Base-by-base conservation (phyloP, 1,139 yeast species). In the Nadsonia starkeyi-henricii region DNA sequence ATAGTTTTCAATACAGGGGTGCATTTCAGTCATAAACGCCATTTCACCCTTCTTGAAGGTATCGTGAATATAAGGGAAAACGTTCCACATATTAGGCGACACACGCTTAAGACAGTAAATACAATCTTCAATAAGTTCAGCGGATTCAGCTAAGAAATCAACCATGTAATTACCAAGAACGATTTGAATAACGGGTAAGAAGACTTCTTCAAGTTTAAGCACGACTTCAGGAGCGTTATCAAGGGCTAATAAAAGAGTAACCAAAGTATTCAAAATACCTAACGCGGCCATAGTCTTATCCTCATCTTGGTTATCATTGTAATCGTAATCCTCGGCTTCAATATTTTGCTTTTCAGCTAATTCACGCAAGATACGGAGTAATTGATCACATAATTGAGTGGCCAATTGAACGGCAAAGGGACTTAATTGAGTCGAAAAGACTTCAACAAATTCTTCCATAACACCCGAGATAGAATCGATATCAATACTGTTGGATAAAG, bases 371-470 rank as follows among this genome's bases (percentile, higher is more conserved):
- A 88, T 65, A 58, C 85, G 75, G 73, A 86, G 65, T 58, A 88
- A 81, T 62, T 89, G 96, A 52, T 81, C 83, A 26, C 82, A 79
- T 57, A 91, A 69, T 58, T 83, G 88, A 41, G 73, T 74, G 75
- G 89, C 86, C 58, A 91, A 72, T 55, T 86, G 93, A 44, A 84
- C 79, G 9, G 96, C 96, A 66, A 89, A 91, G 33, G 98, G 97
- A 56, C 89, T 93, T 55, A 91, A 71, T 64, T 89, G 95, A 56
- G 81, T 85, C 2, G 95, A 75, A 63, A 83, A 91, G 50, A 77
- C 79, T 59, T 89, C 96, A 21, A 91, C 97, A 62, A 94, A 82
- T 58, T 89, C 96, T 68, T 91, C 97, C 84, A 91, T 86, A 17
- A 91, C 96, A 39, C 84, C 85, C 18, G 95, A 78, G 41, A 91